These are phyloP conservation scores for Dictyostelium brefeldianum DNA, from an alignment of 78 protist genomes.

Conservation along the genomic window DNA sequence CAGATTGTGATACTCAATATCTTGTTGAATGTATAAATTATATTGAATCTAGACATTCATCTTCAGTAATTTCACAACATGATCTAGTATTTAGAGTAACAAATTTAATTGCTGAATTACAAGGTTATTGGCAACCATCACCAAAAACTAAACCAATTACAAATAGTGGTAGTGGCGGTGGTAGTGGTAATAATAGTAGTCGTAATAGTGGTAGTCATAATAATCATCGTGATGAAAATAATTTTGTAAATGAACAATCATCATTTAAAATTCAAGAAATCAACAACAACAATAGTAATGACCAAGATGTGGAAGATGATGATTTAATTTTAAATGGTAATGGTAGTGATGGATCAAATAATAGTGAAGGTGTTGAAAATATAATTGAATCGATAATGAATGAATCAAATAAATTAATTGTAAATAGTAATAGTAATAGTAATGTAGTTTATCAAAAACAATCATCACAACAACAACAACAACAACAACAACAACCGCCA, in stretches of 20 bases:
- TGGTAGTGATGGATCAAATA: background rate
- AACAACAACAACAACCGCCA: background rate
- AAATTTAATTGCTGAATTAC: constrained; percentile 67
- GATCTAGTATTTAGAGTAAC: constrained; percentile 65
- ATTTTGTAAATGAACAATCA: constrained; percentile 9
- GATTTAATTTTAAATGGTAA: background rate
- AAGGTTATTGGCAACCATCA: constrained; percentile 32
- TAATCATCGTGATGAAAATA: background rate
- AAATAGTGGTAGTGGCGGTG: background rate
- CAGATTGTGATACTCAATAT: constrained; percentile 66
- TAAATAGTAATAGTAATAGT: constrained; percentile 5
- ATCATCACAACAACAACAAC: background rate
- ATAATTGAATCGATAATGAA: constrained; percentile 5
- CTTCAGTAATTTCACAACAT: background rate
- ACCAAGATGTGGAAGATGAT: background rate
- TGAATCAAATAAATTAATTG: constrained; percentile 6
- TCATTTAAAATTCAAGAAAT: background rate
- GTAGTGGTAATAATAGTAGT: background rate
- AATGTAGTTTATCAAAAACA: background rate
- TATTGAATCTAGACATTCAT: constrained; percentile 49
- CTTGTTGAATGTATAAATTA: constrained; percentile 45
- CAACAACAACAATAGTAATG: background rate
- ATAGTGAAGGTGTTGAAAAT: background rate
- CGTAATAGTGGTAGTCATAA: background rate
- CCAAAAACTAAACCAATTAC: background rate